These are phyloP conservation scores for Saccharomycopsis hybrid DNA, from an alignment of 1,139 yeast genomes.

Conservation along the genomic window DNA sequence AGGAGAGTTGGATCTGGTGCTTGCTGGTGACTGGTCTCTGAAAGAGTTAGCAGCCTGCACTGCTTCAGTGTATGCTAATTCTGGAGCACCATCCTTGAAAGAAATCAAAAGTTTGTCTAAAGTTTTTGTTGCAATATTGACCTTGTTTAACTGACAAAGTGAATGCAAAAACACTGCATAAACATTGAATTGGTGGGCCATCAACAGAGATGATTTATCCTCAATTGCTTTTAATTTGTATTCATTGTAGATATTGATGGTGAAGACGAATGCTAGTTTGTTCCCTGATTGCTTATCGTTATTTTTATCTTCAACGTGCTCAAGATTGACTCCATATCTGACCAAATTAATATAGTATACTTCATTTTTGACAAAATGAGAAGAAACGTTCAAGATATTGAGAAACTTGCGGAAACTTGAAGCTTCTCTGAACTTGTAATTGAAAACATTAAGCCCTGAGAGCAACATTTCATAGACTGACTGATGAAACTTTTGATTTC, in stretches of 20 bases:
- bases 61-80: constrained; percentile 2
- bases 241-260: constrained; percentile 13
- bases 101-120: constrained; percentile 30
- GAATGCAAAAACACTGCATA: constrained; percentile 39
- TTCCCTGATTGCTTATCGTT: background rate
- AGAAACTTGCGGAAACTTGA: constrained; percentile 14
- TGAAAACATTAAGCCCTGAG: constrained; percentile 20
- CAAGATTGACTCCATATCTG: constrained; percentile 10
- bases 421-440: constrained; percentile 12
- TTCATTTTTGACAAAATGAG: constrained; percentile 9
- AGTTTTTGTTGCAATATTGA: constrained; percentile 38
- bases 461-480: constrained; percentile 25
- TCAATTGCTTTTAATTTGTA: constrained; percentile 9
- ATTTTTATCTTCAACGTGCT: background rate
- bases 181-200: constrained; percentile 32
- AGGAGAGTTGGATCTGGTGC: background rate
- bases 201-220: constrained; percentile 7
- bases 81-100: constrained; percentile 2
- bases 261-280: constrained; percentile 4
- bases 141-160: constrained; percentile 36
- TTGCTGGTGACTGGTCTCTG: too few relatives aligned
- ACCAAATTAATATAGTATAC: constrained; percentile 18
- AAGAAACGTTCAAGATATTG: constrained; percentile 5
- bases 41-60: background rate
- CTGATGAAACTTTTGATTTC: constrained; percentile 23